A percentile compares a stretch with the other conserved stretches of the same genome.
These are phyloP conservation scores for Penicillium hesseltinei DNA, from an alignment of 2,329 filamentous ascomycete genomes.

Conservation along the genomic window DNA sequence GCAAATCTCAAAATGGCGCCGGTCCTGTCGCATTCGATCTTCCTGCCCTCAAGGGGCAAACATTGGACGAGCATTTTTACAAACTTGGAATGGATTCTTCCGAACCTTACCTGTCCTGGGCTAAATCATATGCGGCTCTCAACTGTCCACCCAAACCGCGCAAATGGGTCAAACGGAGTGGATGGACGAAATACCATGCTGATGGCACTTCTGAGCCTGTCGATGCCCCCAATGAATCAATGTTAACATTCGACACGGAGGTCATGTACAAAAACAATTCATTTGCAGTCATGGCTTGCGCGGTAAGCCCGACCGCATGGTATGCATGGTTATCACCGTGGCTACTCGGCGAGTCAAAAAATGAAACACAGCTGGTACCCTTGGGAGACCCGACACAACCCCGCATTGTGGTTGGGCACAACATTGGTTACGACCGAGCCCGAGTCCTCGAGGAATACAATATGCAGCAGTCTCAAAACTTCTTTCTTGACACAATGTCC, in stretches of 20 bases:
- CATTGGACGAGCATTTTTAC: slow-evolving; percentile 91
- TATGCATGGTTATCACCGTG: slow-evolving; percentile 97
- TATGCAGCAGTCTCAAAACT: slow-evolving; percentile 75
- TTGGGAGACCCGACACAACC: slow-evolving; percentile 72
- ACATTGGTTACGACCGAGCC: slow-evolving; percentile 91
- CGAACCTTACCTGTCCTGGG: slow-evolving; percentile 74
- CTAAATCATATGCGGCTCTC: slow-evolving; percentile 69
- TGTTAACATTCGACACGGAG: slow-evolving; percentile 93
- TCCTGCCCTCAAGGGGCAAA: slow-evolving; percentile 72
- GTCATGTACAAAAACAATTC: slow-evolving; percentile 92
- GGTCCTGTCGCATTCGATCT: slow-evolving; percentile 82
- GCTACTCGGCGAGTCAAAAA: slow-evolving; percentile 78
- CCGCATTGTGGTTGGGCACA: slow-evolving; percentile 86
- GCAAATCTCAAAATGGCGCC: slow-evolving; percentile 78
- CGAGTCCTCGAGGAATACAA: slow-evolving; percentile 86
- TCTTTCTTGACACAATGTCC: slow-evolving; percentile 96
- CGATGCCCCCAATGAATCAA: slow-evolving; percentile 72
- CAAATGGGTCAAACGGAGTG: slow-evolving; percentile 75
- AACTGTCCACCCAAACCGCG: slow-evolving; percentile 60
- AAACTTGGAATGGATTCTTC: slow-evolving; percentile 82
- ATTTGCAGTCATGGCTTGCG: slow-evolving; percentile 96
- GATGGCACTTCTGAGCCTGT: slow-evolving; percentile 73
- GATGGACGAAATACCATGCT: slow-evolving; percentile 88
- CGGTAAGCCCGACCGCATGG: slow-evolving; percentile 84
- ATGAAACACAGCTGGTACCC: slow-evolving; percentile 78